Base-by-base conservation (phyloP, 1,284 basidiomycete species). In the Ceratobasidium sp. region DNA sequence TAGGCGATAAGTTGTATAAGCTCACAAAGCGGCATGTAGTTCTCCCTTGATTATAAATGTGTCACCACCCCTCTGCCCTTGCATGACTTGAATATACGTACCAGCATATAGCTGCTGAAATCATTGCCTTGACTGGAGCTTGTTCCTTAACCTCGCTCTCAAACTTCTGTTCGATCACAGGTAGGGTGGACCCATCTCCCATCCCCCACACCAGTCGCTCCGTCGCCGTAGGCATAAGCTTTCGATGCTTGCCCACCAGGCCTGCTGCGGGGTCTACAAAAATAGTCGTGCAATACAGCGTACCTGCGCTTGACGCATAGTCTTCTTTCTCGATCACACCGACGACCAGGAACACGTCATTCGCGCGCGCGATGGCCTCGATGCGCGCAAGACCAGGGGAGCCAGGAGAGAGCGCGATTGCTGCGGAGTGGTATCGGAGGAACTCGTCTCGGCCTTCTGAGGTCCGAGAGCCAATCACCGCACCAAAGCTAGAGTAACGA, bases 191-290 rank as follows among this genome's bases (percentile, higher is more conserved):
- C n/a, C 80, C 83, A 71, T 85, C 83, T 0, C 86, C 85, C 74
- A 85, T 83, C 1, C 86, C 86, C 90, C 90, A 92, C 15, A 92
- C 83, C 3, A 89, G 77, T 29, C 89, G 80, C 76, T 92, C 90
- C 38, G 82, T 78, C 0, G 82, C 90, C 2, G 90, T 92, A 0
- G 90, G 90, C 76, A 88, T 82, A 29, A 92, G 76, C 77, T 92
- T 92, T n/a, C 90, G 80, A 75, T 90, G 89, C 73, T 87, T 88
- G 12, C 81, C 84, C 12, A 91, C 77, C 42, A 86, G 81, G 7
- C 85, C 85, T n/a, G 83, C 78, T 12, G 74, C 72, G 0, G 87
- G 87, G 65, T 85, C 83, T 32, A 91, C 82, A 73, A 90, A 88
- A 32, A 91, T 80, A 29, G 79, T 85, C 0, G 88, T 87, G 78